phyloP scores from a whole-genome alignment of 805 yeast species.

The Nakazawaea wyomingensis region DNA sequence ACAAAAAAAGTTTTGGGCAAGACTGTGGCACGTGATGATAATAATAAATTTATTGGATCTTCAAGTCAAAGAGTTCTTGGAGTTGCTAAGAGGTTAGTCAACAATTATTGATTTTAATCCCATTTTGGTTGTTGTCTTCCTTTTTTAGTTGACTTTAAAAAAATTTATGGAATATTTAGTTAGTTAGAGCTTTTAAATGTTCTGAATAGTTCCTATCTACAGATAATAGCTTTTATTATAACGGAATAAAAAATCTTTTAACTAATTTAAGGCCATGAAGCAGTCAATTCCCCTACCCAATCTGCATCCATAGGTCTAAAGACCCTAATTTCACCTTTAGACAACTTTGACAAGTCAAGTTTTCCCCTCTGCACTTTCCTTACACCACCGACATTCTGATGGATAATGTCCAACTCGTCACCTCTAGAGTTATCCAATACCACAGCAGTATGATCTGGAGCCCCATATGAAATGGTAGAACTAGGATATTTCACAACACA shows the following conservation, averaged over 20 bases:
- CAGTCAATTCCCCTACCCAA: conserved; percentile 35
- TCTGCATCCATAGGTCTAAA: conserved; percentile 43
- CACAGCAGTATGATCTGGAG: conserved; percentile 49
- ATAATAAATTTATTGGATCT: not conserved
- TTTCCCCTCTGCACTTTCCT: conserved; percentile 36
- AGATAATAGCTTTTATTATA: too few species aligned
- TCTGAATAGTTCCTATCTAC: too few species aligned
- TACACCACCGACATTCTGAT: conserved; percentile 45
- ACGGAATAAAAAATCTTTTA: too few species aligned
- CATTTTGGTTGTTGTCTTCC: too few species aligned
- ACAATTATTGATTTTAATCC: not conserved
- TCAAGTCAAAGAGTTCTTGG: conserved; percentile 4
- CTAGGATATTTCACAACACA: conserved; percentile 34
- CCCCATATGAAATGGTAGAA: conserved; percentile 35
- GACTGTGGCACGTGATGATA: conserved; percentile 17
- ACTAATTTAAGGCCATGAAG: conserved; percentile 16
- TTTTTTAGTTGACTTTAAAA: too few species aligned
- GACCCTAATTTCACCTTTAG: conserved; percentile 37
- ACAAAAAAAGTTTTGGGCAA: conserved; percentile 42
- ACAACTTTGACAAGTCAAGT: conserved; percentile 31
- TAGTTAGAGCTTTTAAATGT: too few species aligned
- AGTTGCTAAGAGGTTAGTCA: conserved; percentile 8
- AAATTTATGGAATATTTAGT: too few species aligned
- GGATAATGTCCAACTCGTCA: conserved; percentile 27
- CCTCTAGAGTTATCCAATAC: conserved; percentile 30